Conservation (phyloP, 495 filamentous ascomycete species). For the Tuber microsphaerosporum region DNA sequence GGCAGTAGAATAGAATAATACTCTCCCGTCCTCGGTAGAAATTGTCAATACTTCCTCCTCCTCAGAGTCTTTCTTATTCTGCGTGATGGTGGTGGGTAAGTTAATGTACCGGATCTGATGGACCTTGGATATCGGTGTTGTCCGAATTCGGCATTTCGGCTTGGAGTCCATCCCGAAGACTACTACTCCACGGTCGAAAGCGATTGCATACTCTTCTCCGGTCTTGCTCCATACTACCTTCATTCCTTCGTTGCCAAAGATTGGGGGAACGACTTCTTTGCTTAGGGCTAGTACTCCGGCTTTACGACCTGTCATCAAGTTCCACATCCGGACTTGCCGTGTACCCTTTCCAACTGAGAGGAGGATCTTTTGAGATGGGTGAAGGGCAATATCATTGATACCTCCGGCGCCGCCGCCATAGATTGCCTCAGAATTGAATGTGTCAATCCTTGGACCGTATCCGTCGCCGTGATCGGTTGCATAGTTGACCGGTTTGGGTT, state of each 20-base stretch:
- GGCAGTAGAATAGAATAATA: constrained; percentile 76
- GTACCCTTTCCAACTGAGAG: constrained; percentile 83
- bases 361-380: constrained; percentile 94
- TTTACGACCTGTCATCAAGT: constrained; percentile 91
- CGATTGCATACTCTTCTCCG: constrained; percentile 77
- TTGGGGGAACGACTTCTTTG: constrained; percentile 44
- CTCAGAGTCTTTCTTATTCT: constrained; percentile 45
- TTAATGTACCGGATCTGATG: constrained; percentile 70
- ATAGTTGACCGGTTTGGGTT: constrained; percentile 54
- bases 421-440: constrained; percentile 52
- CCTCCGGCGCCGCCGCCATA: constrained; percentile 79
- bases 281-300: constrained; percentile 82
- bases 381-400: constrained; percentile 89
- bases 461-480: constrained; percentile 62
- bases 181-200: constrained; percentile 75
- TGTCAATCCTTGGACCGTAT: constrained; percentile 81
- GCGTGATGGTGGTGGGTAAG: constrained; percentile 34
- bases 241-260: constrained; percentile 56
- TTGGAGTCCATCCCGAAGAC: constrained; percentile 83
- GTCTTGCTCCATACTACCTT: constrained; percentile 68
- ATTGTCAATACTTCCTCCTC: constrained; percentile 57
- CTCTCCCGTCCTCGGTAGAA: constrained; percentile 86
- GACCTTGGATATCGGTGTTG: constrained; percentile 66
- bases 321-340: constrained; percentile 88
- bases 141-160: constrained; percentile 63